A percentile compares a stretch with the other conserved stretches of the same genome.
phyloP scores from a whole-genome alignment of 164 flowering plant genomes.

The Platanus orientalis region DNA sequence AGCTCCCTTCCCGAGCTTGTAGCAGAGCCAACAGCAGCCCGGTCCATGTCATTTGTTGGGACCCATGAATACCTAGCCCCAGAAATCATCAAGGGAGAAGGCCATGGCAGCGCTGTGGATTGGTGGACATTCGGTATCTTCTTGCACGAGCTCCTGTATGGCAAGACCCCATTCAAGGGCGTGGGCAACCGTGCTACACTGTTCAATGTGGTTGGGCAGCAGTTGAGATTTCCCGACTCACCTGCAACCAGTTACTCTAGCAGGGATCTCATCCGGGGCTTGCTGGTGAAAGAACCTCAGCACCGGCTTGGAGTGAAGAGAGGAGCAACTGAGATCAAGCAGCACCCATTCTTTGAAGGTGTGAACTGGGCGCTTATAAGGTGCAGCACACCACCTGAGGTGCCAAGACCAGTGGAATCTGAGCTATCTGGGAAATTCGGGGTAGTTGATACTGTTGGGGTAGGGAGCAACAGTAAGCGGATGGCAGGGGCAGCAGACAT shows the following conservation, averaged over 20 bases:
- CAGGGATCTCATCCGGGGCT: slow-evolving; percentile 55
- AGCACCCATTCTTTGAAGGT: slow-evolving; percentile 72
- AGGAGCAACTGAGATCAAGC: slow-evolving; percentile 69
- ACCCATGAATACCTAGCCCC: slow-evolving; percentile 84
- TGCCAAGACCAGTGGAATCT: slow-evolving; percentile 32
- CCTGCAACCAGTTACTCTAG: slow-evolving; percentile 35
- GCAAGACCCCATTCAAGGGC: slow-evolving; percentile 79
- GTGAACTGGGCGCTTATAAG: slow-evolving; percentile 77
- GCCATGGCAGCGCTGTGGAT: slow-evolving; percentile 81
- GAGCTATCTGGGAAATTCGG: slow-evolving; percentile 25
- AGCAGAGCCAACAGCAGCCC: slow-evolving; percentile 63
- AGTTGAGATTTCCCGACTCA: slow-evolving; percentile 59
- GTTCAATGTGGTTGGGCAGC: slow-evolving; percentile 63
- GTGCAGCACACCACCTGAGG: slow-evolving; percentile 57
- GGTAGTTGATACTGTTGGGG: slow-evolving; percentile 20
- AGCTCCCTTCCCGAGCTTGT: slow-evolving; percentile 48
- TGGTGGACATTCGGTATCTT: slow-evolving; percentile 90
- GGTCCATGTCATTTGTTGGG: slow-evolving; percentile 86
- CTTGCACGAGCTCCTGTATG: slow-evolving; percentile 64
- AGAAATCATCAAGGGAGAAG: slow-evolving; percentile 76
- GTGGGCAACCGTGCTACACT: slow-evolving; percentile 59
- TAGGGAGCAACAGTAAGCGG: slow-evolving; percentile 26
- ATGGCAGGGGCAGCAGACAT: slow-evolving; percentile 32
- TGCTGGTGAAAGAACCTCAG: slow-evolving; percentile 60
- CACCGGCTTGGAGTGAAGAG: slow-evolving; percentile 63